These are phyloP conservation scores for Wickerhamomyces sydowiorum DNA, from an alignment of 805 yeast species.

Conservation along the genomic window DNA sequence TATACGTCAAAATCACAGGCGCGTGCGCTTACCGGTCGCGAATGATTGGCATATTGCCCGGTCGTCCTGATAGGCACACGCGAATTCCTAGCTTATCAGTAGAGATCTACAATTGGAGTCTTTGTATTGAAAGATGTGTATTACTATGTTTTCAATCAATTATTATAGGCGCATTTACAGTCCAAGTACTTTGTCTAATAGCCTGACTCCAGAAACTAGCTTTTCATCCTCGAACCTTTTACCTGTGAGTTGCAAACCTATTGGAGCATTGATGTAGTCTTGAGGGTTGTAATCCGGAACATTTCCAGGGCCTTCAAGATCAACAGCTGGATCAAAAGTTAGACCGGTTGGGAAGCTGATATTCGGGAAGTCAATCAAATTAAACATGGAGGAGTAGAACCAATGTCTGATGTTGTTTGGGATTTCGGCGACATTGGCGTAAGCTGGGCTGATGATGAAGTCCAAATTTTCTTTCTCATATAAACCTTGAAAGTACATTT, in stretches of 20 bases:
- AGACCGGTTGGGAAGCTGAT: constrained; percentile 60
- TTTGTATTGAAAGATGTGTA: too few relatives aligned
- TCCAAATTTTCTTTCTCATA: constrained; percentile 54
- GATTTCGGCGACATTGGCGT: constrained; percentile 65
- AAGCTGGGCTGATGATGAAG: constrained; percentile 61
- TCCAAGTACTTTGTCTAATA: constrained; percentile 27
- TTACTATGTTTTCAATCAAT: not conserved
- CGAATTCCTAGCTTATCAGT: not conserved
- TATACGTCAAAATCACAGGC: not conserved
- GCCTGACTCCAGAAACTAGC: constrained; percentile 40
- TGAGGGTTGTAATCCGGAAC: constrained; percentile 20
- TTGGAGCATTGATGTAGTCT: constrained; percentile 36
- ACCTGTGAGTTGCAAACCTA: constrained; percentile 44
- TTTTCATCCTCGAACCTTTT: constrained; percentile 46
- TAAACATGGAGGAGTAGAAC: constrained; percentile 75
- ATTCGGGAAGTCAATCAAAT: constrained; percentile 67
- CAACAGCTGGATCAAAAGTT: constrained; percentile 49
- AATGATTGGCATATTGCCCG: too few relatives aligned
- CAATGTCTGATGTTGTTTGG: constrained; percentile 63
- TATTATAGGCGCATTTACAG: constrained; percentile 1
- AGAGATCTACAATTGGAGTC: not conserved
- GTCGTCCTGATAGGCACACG: too few relatives aligned
- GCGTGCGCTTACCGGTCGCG: not conserved
- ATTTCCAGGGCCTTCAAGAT: constrained; percentile 34
- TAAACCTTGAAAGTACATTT: constrained; percentile 47